phyloP scores from a whole-genome alignment of 768 basidiomycete species.

The Rhodotorula paludigena region DNA sequence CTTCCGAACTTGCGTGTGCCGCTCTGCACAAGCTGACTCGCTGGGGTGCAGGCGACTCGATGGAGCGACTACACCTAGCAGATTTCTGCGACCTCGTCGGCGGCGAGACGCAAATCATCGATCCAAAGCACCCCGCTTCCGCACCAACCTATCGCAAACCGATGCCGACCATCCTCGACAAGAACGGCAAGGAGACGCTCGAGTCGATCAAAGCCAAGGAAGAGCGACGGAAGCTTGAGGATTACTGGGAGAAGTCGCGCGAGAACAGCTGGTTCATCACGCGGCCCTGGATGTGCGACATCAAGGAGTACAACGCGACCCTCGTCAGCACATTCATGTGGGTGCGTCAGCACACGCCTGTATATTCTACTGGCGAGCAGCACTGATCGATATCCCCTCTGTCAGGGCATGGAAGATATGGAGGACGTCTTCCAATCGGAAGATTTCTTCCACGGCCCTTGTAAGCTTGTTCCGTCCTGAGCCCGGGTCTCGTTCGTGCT shows the following conservation, averaged over 20 bases:
- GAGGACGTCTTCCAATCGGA: slow-evolving; percentile 27
- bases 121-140: slow-evolving; percentile 29
- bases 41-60: slow-evolving; percentile 31
- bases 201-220: slow-evolving; percentile 18
- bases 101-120: slow-evolving; percentile 26
- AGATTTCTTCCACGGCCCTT: slow-evolving; percentile 38
- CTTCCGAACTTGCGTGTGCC: background rate
- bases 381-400: background rate
- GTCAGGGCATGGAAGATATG: slow-evolving; percentile 35
- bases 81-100: slow-evolving; percentile 38
- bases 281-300: slow-evolving; percentile 33
- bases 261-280: slow-evolving; percentile 29
- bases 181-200: slow-evolving; percentile 18
- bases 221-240: slow-evolving; percentile 9
- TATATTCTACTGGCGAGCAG: too few species aligned
- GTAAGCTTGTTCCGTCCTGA: slow-evolving; percentile 9
- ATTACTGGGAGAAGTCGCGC: slow-evolving; percentile 25
- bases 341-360: background rate
- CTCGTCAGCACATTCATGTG: slow-evolving; percentile 29
- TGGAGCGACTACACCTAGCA: slow-evolving; percentile 33
- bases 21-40: accelerated
- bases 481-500: background rate
- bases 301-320: slow-evolving; percentile 28
- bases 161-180: slow-evolving; percentile 21
- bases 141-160: slow-evolving; percentile 31